Evolutionary conservation across 805 yeast species (phyloP).

Genomic region (Grigorovia yakushimaensis): DNA sequence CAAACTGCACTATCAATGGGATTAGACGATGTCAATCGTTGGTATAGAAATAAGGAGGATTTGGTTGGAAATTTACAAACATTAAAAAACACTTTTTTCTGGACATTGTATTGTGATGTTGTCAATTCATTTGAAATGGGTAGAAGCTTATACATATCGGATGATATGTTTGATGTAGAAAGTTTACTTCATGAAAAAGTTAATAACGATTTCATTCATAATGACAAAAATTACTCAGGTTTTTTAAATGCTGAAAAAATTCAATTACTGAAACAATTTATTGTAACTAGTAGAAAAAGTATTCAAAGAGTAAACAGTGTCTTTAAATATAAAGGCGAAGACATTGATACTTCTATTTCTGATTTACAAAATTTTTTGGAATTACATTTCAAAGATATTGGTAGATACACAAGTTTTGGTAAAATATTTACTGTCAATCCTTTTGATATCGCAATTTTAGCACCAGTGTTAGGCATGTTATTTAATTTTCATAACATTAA

Average conservation of each 20-base stretch:
- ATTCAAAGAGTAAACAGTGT: conserved; percentile 9
- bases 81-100: conserved; percentile 3
- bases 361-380: conserved; percentile 11
- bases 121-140: conserved; percentile 23
- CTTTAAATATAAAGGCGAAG: not conserved
- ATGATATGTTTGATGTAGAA: conserved; percentile 9
- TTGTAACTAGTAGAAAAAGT: conserved; percentile 9
- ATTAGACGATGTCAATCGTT: conserved; percentile 13
- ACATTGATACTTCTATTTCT: conserved; percentile 5
- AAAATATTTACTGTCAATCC: conserved; percentile 12
- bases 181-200: not conserved
- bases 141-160: conserved; percentile 15
- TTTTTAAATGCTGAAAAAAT: not conserved
- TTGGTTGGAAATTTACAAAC: conserved; percentile 3
- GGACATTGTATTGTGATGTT: conserved; percentile 20
- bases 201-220: not conserved
- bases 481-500: conserved; percentile 15
- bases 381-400: conserved; percentile 10
- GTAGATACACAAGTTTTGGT: conserved; percentile 10
- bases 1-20: conserved; percentile 18
- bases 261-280: conserved; percentile 8
- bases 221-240: not conserved
- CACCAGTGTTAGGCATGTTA: conserved; percentile 17
- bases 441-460: conserved; percentile 16
- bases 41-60: conserved; percentile 10